These are phyloP conservation scores for Kodamaea ohmeri DNA, from an alignment of 1,139 yeast genomes.

Conservation along the genomic window DNA sequence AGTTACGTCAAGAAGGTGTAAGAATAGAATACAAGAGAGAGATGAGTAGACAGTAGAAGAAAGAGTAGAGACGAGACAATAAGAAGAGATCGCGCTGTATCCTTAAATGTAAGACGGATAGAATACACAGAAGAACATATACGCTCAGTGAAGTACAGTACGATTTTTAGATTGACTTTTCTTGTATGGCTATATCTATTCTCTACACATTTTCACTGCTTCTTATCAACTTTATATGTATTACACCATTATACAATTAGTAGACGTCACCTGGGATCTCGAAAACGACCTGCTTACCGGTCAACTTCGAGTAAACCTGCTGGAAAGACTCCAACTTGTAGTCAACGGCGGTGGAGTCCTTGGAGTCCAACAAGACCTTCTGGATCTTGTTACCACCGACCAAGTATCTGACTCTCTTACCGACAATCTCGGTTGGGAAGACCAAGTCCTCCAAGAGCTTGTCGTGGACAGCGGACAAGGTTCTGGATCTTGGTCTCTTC, in stretches of 20 bases:
- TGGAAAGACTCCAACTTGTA: slow-evolving; percentile 99
- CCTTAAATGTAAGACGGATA: no score
- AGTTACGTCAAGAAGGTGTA: slow-evolving; percentile 54
- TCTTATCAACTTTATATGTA: slow-evolving; percentile 7
- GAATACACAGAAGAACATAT: no score
- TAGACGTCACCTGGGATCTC: slow-evolving; percentile 79
- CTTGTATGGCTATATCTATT: no score
- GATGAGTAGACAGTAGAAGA: background rate
- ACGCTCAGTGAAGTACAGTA: no score
- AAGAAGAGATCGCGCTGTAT: no score
- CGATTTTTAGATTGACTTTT: no score
- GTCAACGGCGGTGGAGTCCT: slow-evolving; percentile 96
- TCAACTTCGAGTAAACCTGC: slow-evolving; percentile 96
- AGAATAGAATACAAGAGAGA: background rate
- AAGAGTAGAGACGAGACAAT: no score
- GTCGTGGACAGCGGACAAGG: slow-evolving; percentile 98
- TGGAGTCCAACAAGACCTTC: slow-evolving; percentile 96
- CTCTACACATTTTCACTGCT: background rate
- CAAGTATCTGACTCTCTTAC: slow-evolving; percentile 99
- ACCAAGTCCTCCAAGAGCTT: slow-evolving; percentile 98
- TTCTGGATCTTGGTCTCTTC: slow-evolving; percentile 99
- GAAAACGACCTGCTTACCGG: slow-evolving; percentile 99
- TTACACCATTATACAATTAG: slow-evolving; percentile 24
- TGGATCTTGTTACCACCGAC: slow-evolving; percentile 99
- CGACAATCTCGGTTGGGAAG: slow-evolving; percentile 98